Percentiles rank a stretch among this genome's conserved stretches.
These are phyloP conservation scores for Chlorella sorokiniana DNA, from an alignment of 139 green algal genomes.

Conservation along the genomic window DNA sequence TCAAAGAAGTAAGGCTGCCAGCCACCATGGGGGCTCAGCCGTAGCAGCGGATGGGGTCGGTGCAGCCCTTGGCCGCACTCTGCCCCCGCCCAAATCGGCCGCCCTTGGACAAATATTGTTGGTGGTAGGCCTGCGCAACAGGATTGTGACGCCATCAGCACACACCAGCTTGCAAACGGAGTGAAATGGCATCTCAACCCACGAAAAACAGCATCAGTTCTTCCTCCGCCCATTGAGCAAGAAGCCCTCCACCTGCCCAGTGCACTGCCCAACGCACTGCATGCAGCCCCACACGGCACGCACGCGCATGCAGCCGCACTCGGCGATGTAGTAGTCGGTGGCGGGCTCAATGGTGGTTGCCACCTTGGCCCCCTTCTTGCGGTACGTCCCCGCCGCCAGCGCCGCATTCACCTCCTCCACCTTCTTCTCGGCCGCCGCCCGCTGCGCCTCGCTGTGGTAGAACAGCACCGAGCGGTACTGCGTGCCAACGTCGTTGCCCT, in stretches of 20 bases:
- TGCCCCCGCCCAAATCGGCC: constrained; percentile 59
- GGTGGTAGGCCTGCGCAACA: constrained; percentile 11
- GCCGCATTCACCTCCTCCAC: constrained; percentile 58
- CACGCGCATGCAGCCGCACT: constrained; percentile 41
- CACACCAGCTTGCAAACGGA: too few relatives aligned
- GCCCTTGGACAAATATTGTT: constrained; percentile 69
- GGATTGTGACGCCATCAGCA: background rate
- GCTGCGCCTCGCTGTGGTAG: constrained; percentile 75
- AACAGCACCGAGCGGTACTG: constrained; percentile 89
- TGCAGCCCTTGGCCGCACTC: constrained; percentile 68
- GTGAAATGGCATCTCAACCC: background rate
- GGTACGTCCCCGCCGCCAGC: constrained; percentile 49
- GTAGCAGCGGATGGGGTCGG: constrained; percentile 66
- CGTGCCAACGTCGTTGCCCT: constrained; percentile 77
- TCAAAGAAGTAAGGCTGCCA: background rate
- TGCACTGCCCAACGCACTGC: background rate
- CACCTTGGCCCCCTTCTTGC: constrained; percentile 62
- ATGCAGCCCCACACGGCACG: background rate
- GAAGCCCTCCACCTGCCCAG: too few relatives aligned
- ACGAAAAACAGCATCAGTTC: too few relatives aligned
- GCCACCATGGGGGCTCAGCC: constrained; percentile 27
- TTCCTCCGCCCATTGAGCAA: too few relatives aligned
- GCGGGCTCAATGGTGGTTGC: constrained; percentile 62
- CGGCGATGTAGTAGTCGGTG: constrained; percentile 60
- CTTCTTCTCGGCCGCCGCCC: constrained; percentile 48